A percentile compares a stretch with the other conserved stretches of the same genome.
Evolutionary conservation across 2,329 filamentous ascomycete species (phyloP).

Genomic region (Ascochyta pisi): DNA sequence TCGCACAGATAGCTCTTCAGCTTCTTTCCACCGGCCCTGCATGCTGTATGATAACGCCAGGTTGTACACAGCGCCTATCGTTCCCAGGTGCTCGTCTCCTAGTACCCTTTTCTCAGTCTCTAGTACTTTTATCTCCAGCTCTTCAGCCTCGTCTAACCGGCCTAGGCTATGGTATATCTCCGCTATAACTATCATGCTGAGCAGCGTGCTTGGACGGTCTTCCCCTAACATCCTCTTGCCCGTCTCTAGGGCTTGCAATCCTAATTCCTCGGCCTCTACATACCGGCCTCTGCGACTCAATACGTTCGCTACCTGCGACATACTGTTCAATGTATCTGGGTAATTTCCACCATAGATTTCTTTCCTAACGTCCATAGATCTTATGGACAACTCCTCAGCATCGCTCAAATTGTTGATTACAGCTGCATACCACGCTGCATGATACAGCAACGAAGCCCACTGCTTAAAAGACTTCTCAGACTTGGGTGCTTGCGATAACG

Average conservation of each 20-base stretch:
- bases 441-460: conserved; percentile 15
- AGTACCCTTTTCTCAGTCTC: no score
- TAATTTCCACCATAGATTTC: neutral
- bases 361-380: neutral
- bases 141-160: no score
- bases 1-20: no score
- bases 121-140: no score
- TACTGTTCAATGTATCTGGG: neutral
- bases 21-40: no score
- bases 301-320: neutral
- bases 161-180: no score
- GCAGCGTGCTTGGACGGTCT: neutral
- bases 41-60: no score
- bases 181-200: no score
- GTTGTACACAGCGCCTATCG: no score
- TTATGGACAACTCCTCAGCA: neutral
- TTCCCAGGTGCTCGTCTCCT: neutral
- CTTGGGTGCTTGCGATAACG: neutral
- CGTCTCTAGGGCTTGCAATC: neutral
- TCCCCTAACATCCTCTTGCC: neutral
- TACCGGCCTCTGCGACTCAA: neutral
- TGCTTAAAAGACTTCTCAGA: neutral
- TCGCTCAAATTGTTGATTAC: neutral
- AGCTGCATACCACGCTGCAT: conserved; percentile 10
- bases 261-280: neutral